Evolutionary conservation across 208 protist genomes (phyloP).

Genomic region (Trypanosoma brucei): DNA sequence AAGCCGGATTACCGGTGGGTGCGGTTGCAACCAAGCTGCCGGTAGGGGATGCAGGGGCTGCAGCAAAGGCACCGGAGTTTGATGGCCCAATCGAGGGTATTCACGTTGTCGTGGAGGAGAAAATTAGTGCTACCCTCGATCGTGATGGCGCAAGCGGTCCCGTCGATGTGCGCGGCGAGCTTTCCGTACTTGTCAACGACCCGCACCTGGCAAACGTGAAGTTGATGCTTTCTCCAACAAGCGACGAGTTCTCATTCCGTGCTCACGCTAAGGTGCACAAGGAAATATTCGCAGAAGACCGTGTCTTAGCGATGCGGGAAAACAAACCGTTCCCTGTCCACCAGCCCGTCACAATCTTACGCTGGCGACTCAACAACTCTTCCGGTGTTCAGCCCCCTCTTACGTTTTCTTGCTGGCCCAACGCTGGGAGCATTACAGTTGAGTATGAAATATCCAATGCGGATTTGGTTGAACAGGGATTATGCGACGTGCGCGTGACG

Average conservation of each 20-base stretch:
- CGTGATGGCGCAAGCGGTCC: slow-evolving; percentile 47
- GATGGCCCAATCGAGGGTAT: slow-evolving; percentile 28
- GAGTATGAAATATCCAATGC: slow-evolving; percentile 74
- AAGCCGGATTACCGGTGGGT: slow-evolving; percentile 38
- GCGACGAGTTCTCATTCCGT: slow-evolving; percentile 69
- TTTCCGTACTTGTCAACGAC: slow-evolving; percentile 73
- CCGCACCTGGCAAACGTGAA: slow-evolving; percentile 46
- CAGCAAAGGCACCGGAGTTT: not conserved
- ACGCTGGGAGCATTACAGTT: slow-evolving; percentile 57
- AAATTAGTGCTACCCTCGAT: slow-evolving; percentile 49
- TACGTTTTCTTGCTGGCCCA: slow-evolving; percentile 77
- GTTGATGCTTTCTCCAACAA: slow-evolving; percentile 48
- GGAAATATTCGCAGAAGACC: slow-evolving; percentile 65
- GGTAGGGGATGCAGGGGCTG: not conserved
- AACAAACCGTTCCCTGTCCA: slow-evolving; percentile 75
- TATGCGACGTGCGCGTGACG: slow-evolving; percentile 47
- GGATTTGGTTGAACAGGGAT: slow-evolving; percentile 16
- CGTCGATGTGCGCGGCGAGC: slow-evolving; percentile 65
- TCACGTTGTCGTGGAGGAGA: slow-evolving; percentile 61
- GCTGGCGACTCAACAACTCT: slow-evolving; percentile 47
- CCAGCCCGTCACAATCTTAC: slow-evolving; percentile 74
- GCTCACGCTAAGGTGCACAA: slow-evolving; percentile 85
- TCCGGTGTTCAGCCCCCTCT: slow-evolving; percentile 39
- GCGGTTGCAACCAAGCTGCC: slow-evolving; percentile 1
- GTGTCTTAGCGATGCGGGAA: slow-evolving; percentile 74